Percentiles rank a stretch among this genome's conserved stretches.
Conservation (phyloP, 768 basidiomycete species). For the Galerina marginata region DNA sequence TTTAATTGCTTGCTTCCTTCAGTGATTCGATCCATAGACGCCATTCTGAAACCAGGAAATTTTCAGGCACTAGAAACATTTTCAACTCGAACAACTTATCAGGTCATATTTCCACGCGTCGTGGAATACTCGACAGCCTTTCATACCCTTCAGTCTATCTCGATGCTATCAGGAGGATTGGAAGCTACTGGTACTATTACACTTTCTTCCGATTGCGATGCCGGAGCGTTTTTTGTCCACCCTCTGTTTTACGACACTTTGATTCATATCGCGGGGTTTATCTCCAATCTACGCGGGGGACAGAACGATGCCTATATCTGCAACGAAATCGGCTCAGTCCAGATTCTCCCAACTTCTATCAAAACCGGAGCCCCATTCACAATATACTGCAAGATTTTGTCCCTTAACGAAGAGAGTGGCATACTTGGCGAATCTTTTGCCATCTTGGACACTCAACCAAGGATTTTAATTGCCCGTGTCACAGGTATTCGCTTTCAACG, state of each 20-base stretch:
- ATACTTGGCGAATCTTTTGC: constrained; percentile 59
- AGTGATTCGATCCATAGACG: constrained; percentile 37
- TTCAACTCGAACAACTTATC: constrained; percentile 61
- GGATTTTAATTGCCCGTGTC: constrained; percentile 56
- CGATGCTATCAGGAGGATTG: constrained; percentile 50
- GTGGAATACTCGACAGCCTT: constrained; percentile 67
- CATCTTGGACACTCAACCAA: constrained; percentile 40
- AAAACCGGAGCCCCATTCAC: constrained; percentile 48
- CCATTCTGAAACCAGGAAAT: constrained; percentile 32
- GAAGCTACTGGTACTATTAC: constrained; percentile 57
- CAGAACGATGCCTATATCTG: constrained; percentile 68
- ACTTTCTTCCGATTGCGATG: constrained; percentile 40
- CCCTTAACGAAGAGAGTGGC: constrained; percentile 48
- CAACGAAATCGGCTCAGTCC: constrained; percentile 53
- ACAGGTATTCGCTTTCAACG: constrained; percentile 65
- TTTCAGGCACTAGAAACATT: constrained; percentile 49
- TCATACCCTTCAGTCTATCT: constrained; percentile 61
- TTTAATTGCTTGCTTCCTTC: constrained; percentile 42
- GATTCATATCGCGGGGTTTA: constrained; percentile 72
- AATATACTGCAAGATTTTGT: constrained; percentile 55
- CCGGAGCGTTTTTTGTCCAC: constrained; percentile 46
- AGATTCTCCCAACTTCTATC: constrained; percentile 48
- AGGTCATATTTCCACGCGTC: constrained; percentile 70
- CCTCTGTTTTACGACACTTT: constrained; percentile 71
- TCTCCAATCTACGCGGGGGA: constrained; percentile 61